Conservation (phyloP, 495 filamentous ascomycete genomes). For the Penicillium desertorum region DNA sequence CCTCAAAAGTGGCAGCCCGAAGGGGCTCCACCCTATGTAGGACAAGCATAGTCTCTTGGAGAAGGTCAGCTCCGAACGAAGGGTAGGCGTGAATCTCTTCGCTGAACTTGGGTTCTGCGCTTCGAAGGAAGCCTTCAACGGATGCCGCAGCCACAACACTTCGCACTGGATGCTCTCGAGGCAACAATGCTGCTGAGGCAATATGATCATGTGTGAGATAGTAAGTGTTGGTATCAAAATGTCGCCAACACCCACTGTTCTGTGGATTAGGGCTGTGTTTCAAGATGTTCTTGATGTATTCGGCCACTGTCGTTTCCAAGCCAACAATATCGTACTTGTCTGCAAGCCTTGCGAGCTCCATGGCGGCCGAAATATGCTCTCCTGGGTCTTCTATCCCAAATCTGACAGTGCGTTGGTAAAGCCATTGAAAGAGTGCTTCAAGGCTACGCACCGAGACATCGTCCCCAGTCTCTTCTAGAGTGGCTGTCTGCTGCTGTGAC, state of each 20-base stretch:
- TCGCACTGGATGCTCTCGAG: conserved; percentile 25
- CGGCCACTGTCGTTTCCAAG: conserved; percentile 24
- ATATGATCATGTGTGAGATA: conserved; percentile 24
- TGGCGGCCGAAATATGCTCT: conserved; percentile 22
- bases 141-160: conserved; percentile 21
- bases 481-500: conserved; percentile 17
- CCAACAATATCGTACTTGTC: conserved; percentile 26
- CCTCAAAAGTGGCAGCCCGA: not conserved
- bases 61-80: conserved; percentile 23
- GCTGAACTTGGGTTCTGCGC: conserved; percentile 14
- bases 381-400: conserved; percentile 22
- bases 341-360: conserved; percentile 28
- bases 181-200: conserved; percentile 22
- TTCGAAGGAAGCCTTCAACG: conserved; percentile 21
- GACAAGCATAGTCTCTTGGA: conserved; percentile 12
- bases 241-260: not conserved
- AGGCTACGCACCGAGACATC: conserved; percentile 26
- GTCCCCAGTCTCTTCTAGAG: conserved; percentile 26
- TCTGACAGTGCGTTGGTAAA: conserved; percentile 21
- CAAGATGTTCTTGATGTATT: conserved; percentile 23
- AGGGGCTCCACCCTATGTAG: not conserved
- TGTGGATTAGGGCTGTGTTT: conserved; percentile 15
- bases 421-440: conserved; percentile 32
- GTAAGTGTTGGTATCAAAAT: conserved; percentile 19
- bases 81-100: conserved; percentile 17